Evolutionary conservation across 73 alveolate genomes (phyloP), one percentile per base, ranked within the genome.

Genomic region (Paramecium octaurelia): DNA sequence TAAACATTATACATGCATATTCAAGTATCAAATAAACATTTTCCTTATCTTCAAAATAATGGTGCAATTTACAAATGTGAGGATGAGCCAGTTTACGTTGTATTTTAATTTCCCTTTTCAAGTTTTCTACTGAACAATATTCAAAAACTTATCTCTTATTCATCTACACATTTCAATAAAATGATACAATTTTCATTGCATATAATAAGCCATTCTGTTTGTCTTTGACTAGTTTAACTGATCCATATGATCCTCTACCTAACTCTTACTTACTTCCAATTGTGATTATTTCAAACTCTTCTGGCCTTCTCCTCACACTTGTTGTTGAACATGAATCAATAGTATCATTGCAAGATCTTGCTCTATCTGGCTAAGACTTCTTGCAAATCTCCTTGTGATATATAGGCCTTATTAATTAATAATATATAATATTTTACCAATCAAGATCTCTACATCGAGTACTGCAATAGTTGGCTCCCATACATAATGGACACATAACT

Each of bases 1-100:
- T 36, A 29, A 80, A 80, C 11, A 80, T 44, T 14, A 38, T 95
- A 34, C 95, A 83, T 77, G 97, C 97, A 86, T 94, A 93, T 60
- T 96, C 95, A 59, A 96, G 93, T 38, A 97, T 96, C 20, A 97
- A 94, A 93, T 98, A 97, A 89, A 97, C 98, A 92, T 95, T 97
- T 89, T 97, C 97, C 70, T 97, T 98, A 89, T 97, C 99, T 94
- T 97, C 99, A 94, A 96, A 97, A 93, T 97, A 99, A 70, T 97
- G 96, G 92, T 86, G 94, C 59, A 97, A 97, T 93, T 97, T 97
- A 21, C 98, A 96, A 59, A 97, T 97, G 83, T 97, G 97, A 34
- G 98, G 98, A 90, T 97, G 99, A 35, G 86, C 95, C 92, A 97
- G 73, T 86, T 86, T 95, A 84, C 96, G 96, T 99, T 97, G 95